These are phyloP conservation scores for Paramecium primaurelia DNA, from an alignment of 73 alveolate genomes.

Conservation along the genomic window DNA sequence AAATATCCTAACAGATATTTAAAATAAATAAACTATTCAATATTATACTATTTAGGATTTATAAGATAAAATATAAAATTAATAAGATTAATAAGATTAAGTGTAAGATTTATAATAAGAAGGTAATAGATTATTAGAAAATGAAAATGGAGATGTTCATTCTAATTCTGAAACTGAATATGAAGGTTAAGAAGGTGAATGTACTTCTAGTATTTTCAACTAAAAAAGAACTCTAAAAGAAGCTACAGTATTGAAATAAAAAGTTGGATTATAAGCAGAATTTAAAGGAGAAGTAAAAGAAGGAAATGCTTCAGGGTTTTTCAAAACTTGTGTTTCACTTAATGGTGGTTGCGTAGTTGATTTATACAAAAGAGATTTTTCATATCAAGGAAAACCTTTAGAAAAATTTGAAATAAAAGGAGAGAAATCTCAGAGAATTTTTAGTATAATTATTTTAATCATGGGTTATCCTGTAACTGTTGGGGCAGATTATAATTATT, in stretches of 20 bases:
- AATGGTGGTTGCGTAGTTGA: neutral
- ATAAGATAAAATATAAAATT: neutral
- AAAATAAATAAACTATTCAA: neutral
- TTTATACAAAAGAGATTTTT: neutral
- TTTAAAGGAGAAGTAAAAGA: neutral
- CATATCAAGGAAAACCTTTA: neutral
- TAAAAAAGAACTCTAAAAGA: neutral
- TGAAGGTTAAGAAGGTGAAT: neutral
- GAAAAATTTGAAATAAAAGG: neutral
- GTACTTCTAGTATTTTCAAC: neutral
- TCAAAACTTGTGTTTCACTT: neutral
- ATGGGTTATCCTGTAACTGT: neutral
- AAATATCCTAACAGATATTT: neutral
- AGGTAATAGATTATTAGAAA: neutral
- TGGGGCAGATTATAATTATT: neutral
- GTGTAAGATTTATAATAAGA: neutral
- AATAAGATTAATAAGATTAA: neutral
- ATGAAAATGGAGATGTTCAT: neutral
- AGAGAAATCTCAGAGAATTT: neutral
- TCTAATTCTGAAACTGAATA: neutral
- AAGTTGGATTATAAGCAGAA: neutral
- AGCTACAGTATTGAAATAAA: neutral
- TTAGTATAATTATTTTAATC: neutral
- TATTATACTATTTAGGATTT: neutral
- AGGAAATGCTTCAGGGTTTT: neutral